Percentiles rank a stretch among this genome's conserved stretches.
These are phyloP conservation scores for Hortaea sp. DNA, from an alignment of 2,329 filamentous ascomycete genomes.

Conservation along the genomic window DNA sequence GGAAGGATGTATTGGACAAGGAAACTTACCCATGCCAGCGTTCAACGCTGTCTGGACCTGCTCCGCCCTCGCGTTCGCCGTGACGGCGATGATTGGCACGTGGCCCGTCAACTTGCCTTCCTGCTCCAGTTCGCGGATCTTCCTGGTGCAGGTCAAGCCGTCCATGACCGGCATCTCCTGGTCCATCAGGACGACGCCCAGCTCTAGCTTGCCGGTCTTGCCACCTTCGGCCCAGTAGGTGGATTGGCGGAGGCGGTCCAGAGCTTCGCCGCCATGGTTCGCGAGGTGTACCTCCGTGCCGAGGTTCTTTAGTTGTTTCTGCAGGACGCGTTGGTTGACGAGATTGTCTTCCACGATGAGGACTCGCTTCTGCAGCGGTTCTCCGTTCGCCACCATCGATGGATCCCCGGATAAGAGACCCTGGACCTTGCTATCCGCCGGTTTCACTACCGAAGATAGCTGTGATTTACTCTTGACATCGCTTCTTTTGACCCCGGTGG, in stretches of 20 bases:
- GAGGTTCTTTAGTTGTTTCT: slow-evolving; percentile 40
- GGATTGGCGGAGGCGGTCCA: slow-evolving; percentile 34
- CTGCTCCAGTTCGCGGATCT: slow-evolving; percentile 58
- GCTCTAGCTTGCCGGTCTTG: slow-evolving; percentile 12
- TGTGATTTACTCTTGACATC: background rate
- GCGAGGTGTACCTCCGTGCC: slow-evolving; percentile 38
- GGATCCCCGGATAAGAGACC: background rate
- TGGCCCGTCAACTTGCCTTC: slow-evolving; percentile 52
- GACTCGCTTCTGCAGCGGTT: slow-evolving; percentile 14
- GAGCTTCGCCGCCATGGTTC: slow-evolving; percentile 41
- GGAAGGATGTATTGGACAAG: background rate
- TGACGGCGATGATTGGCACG: slow-evolving; percentile 75
- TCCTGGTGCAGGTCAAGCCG: slow-evolving; percentile 60
- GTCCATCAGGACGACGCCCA: slow-evolving; percentile 61
- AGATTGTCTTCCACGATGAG: slow-evolving; percentile 37
- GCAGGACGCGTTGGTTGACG: slow-evolving; percentile 39
- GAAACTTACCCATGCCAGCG: slow-evolving; percentile 52
- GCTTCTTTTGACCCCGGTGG: slow-evolving; percentile 1
- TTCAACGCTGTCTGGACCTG: slow-evolving; percentile 62
- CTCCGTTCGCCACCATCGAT: background rate
- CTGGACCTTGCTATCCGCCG: background rate
- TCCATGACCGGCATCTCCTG: slow-evolving; percentile 80
- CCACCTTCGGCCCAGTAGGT: slow-evolving; percentile 31
- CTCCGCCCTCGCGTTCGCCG: slow-evolving; percentile 66
- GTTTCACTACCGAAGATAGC: background rate